Base-by-base conservation (phyloP, 305 asterid species). In the Monarda citriodora region DNA sequence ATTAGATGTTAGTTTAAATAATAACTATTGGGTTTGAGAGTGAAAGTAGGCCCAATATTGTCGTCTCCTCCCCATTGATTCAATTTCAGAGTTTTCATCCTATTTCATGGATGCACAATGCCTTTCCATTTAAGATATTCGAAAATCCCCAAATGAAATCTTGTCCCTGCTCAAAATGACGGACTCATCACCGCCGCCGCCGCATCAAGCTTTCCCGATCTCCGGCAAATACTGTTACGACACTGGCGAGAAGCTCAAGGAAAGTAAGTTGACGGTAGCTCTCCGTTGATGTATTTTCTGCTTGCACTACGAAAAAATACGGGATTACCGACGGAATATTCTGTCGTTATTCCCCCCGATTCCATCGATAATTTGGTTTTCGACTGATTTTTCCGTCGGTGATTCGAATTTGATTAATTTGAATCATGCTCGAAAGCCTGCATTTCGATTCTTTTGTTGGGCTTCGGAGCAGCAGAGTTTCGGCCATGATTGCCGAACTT, bases 361-460 rank as follows among this genome's bases (percentile, higher is more conserved):
- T n/a, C n/a, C n/a, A n/a, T n/a, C n/a, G n/a, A n/a, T n/a, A n/a
- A n/a, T n/a, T n/a, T n/a, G n/a, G n/a, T n/a, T n/a, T n/a, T n/a
- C n/a, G n/a, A n/a, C n/a, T n/a, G n/a, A n/a, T n/a, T n/a, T n/a
- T n/a, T n/a, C n/a, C n/a, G n/a, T n/a, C n/a, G n/a, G n/a, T n/a
- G n/a, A n/a, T n/a, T n/a, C n/a, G n/a, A n/a, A n/a, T n/a, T n/a
- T n/a, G 63, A 23, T 88, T 59, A 41, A 66, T 65, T 60, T 94
- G 70, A 81, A 80, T 60, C 89, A 84, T 77, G 99, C 99, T 37
- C 53, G 94, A n/a, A 94, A 88, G 66, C 95, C 96, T 12, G 98
- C 99, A 5, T 88, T 88, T 80, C 75, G 97, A 18, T 90, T 94
- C 69, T 94, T 94, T 34, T 68, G 77, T 68, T 94, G 99, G 98